Evolutionary conservation across 2,329 filamentous ascomycete species (phyloP).

Genomic region (Fonsecaea multimorphosa): DNA sequence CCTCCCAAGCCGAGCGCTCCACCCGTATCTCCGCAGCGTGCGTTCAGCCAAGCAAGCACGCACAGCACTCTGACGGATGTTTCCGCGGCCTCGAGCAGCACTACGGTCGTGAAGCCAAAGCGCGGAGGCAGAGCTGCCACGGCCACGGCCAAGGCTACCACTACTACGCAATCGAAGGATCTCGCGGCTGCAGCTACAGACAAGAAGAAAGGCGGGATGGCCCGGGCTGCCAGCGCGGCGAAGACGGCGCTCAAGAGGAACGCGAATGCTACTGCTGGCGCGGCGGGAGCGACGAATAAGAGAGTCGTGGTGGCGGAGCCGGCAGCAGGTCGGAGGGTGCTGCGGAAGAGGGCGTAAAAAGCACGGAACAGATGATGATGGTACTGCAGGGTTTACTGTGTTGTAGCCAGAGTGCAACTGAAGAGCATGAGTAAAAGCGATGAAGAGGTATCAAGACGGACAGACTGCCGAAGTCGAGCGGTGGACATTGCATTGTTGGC

Average conservation of each 20-base stretch:
- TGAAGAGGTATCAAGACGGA: not conserved
- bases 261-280: conserved; percentile 25
- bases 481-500: not conserved
- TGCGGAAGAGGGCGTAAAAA: conserved; percentile 45
- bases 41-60: conserved; percentile 34
- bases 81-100: conserved; percentile 31
- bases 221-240: conserved; percentile 27
- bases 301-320: conserved; percentile 44
- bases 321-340: conserved; percentile 46
- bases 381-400: not conserved
- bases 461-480: not conserved
- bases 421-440: not conserved
- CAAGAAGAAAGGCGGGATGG: conserved; percentile 30
- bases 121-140: conserved; percentile 30
- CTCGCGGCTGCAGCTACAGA: conserved; percentile 21
- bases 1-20: conserved; percentile 34
- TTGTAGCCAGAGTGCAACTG: not conserved
- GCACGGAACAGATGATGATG: not conserved
- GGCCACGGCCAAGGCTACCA: conserved; percentile 14
- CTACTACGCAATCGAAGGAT: conserved; percentile 13
- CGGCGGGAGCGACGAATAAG: conserved; percentile 44
- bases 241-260: conserved; percentile 40
- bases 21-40: conserved; percentile 34
- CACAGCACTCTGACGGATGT: conserved; percentile 33
- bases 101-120: conserved; percentile 37